phyloP scores from a whole-genome alignment of 1,284 basidiomycete genomes.

The Boletus semigastroideus region DNA sequence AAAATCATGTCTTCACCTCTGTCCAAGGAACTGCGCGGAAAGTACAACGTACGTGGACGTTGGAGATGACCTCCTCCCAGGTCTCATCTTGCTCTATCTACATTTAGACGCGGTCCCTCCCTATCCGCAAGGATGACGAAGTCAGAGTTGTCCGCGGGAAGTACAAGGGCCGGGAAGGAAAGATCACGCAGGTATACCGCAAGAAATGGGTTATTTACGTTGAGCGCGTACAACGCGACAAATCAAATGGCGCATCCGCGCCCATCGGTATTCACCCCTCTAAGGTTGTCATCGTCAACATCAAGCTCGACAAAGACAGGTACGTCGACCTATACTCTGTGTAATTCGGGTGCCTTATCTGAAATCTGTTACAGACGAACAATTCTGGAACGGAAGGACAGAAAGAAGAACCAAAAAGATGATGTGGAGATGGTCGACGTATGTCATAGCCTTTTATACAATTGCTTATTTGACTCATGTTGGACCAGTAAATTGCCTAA shows the following conservation, averaged over 20 bases:
- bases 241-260: conserved; percentile 93
- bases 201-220: conserved; percentile 99
- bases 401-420: conserved; percentile 56
- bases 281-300: conserved; percentile 92
- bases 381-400: conserved; percentile 80
- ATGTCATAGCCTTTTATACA: conserved; percentile 35
- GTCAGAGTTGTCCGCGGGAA: conserved; percentile 95
- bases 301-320: conserved; percentile 91
- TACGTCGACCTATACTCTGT: conserved; percentile 32
- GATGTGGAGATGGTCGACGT: conserved; percentile 81
- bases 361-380: conserved; percentile 53
- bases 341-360: background rate
- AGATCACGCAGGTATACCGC: conserved; percentile 96
- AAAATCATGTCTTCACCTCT: conserved; percentile 98
- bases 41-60: conserved; percentile 79
- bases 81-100: background rate
- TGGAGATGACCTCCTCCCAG: background rate
- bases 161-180: conserved; percentile 98
- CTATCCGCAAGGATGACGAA: conserved; percentile 98
- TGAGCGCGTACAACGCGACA: conserved; percentile 97
- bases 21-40: conserved; percentile 91
- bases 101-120: conserved; percentile 81
- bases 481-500: conserved; percentile 21
- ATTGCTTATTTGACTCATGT: conserved; percentile 10
- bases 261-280: conserved; percentile 96